These are phyloP conservation scores for Cyberlindnera japonica DNA, from an alignment of 805 yeast species.

Conservation along the genomic window DNA sequence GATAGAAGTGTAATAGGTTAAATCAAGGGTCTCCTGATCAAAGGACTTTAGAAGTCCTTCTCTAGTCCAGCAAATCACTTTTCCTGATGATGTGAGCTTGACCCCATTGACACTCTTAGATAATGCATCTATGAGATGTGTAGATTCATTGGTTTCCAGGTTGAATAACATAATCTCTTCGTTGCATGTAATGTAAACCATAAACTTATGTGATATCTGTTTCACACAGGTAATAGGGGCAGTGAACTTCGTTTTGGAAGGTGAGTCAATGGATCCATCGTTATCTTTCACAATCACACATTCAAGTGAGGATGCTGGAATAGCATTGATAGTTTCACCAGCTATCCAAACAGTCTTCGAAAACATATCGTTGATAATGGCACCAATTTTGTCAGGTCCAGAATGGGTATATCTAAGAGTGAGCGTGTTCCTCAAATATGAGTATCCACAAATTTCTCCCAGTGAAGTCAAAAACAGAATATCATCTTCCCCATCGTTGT, in stretches of 20 bases:
- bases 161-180: slow-evolving; percentile 36
- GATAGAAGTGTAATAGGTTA: slow-evolving; percentile 10
- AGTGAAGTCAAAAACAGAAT: slow-evolving; percentile 24
- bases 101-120: slow-evolving; percentile 38
- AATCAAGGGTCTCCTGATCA: slow-evolving; percentile 16
- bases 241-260: slow-evolving; percentile 23
- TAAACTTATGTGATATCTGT: slow-evolving; percentile 22
- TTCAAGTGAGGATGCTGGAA: slow-evolving; percentile 25
- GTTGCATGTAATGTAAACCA: slow-evolving; percentile 34
- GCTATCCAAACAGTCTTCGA: slow-evolving; percentile 31
- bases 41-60: slow-evolving; percentile 37
- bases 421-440: slow-evolving; percentile 14
- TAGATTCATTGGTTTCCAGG: slow-evolving; percentile 11
- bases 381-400: slow-evolving; percentile 17
- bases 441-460: slow-evolving; percentile 26
- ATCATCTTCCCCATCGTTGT: slow-evolving; percentile 18
- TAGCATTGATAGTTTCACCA: slow-evolving; percentile 11
- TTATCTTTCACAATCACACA: slow-evolving; percentile 25
- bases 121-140: slow-evolving; percentile 34
- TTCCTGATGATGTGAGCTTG: slow-evolving; percentile 32
- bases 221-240: slow-evolving; percentile 24
- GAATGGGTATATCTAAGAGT: slow-evolving; percentile 14
- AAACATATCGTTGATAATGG: slow-evolving; percentile 17
- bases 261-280: slow-evolving; percentile 33
- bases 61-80: slow-evolving; percentile 40